Evolutionary conservation across 768 basidiomycete genomes (phyloP).

Genomic region (Tremella fuciformis): DNA sequence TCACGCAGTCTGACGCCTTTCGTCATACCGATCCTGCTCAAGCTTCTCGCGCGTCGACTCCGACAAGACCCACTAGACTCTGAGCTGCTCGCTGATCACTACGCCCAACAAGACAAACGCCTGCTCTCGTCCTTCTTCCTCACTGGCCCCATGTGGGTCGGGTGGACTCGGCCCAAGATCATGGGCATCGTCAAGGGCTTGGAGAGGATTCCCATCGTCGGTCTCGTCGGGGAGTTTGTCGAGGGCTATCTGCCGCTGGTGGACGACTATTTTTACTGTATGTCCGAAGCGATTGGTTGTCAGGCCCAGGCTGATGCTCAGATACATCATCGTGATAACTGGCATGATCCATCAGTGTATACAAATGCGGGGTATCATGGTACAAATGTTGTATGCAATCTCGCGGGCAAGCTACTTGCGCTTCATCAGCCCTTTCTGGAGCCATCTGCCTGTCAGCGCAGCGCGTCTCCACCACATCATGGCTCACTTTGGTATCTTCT

Average conservation of each 20-base stretch:
- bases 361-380: neutral
- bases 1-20: slow-evolving; percentile 61
- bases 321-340: slow-evolving; percentile 20
- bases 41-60: slow-evolving; percentile 70
- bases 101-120: slow-evolving; percentile 76
- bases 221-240: slow-evolving; percentile 41
- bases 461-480: neutral
- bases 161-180: slow-evolving; percentile 45
- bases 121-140: slow-evolving; percentile 74
- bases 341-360: slow-evolving; percentile 5
- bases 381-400: slow-evolving; percentile 1
- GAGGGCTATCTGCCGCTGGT: slow-evolving; percentile 48
- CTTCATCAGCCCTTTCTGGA: slow-evolving; percentile 44
- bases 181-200: slow-evolving; percentile 30
- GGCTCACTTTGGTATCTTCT: slow-evolving; percentile 52
- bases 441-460: slow-evolving; percentile 28
- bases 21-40: slow-evolving; percentile 64
- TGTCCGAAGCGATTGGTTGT: slow-evolving; percentile 15
- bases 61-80: slow-evolving; percentile 67
- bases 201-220: slow-evolving; percentile 38
- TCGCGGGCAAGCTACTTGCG: slow-evolving; percentile 23
- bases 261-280: slow-evolving; percentile 51
- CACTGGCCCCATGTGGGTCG: slow-evolving; percentile 75
- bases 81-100: slow-evolving; percentile 58
- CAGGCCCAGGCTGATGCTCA: slow-evolving; percentile 9